phyloP scores from a whole-genome alignment of 1,284 basidiomycete species.

The Abortiporus biennis region DNA sequence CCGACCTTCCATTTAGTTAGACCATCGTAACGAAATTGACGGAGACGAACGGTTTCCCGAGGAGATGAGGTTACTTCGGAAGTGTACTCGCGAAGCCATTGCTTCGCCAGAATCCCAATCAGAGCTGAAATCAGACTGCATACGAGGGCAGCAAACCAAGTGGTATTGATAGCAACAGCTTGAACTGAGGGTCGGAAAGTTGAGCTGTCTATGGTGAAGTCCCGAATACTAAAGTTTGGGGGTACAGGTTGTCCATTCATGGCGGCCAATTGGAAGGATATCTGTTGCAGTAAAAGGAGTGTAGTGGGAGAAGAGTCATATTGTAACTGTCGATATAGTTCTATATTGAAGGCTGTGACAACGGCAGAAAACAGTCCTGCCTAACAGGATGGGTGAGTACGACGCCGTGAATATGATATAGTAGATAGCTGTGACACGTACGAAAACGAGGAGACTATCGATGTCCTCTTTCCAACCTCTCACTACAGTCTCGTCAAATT shows the following conservation, averaged over 20 bases:
- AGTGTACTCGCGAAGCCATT: slow-evolving; percentile 18
- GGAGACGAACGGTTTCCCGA: slow-evolving; percentile 13
- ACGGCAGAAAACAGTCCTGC: slow-evolving; percentile 20
- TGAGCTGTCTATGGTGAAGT: not conserved
- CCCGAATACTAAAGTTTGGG: not conserved
- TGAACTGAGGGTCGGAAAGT: slow-evolving; percentile 4
- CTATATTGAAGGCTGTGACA: slow-evolving; percentile 19
- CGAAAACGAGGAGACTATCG: slow-evolving; percentile 16
- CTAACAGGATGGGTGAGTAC: slow-evolving; percentile 4
- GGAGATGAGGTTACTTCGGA: slow-evolving; percentile 11
- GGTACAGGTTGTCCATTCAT: not conserved
- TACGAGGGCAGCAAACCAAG: slow-evolving; percentile 18
- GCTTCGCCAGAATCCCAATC: slow-evolving; percentile 18
- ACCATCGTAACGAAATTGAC: slow-evolving; percentile 23
- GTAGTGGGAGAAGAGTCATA: slow-evolving; percentile 10
- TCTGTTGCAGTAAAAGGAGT: slow-evolving; percentile 10
- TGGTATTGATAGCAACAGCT: slow-evolving; percentile 12
- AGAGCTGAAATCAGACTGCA: slow-evolving; percentile 16
- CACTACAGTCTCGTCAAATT: slow-evolving; percentile 13
- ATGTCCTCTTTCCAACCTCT: slow-evolving; percentile 17
- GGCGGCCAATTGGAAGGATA: slow-evolving; percentile 11
- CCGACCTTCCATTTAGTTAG: slow-evolving; percentile 20
- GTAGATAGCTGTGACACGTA: slow-evolving; percentile 1
- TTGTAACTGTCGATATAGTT: slow-evolving; percentile 16
- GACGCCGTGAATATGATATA: not conserved